Evolutionary conservation across 106 monocot species (phyloP).

Genomic region (Apostasia ramifera): DNA sequence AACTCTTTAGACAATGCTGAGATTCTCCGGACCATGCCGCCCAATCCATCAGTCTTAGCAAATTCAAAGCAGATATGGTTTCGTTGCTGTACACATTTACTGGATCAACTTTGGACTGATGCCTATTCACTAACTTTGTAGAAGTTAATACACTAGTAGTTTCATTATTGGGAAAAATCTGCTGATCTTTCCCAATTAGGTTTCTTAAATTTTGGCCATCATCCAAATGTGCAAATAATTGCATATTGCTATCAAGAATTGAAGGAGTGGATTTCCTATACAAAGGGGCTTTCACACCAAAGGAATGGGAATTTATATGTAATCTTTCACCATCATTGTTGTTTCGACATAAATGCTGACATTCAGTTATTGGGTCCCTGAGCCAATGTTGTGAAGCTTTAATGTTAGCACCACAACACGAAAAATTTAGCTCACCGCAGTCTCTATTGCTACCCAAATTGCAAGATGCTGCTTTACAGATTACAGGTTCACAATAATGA

Average conservation of each 20-base stretch:
- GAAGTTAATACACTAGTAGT: conserved; percentile 8
- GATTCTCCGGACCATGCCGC: conserved; percentile 26
- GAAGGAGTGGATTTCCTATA: not conserved
- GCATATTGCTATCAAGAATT: not conserved
- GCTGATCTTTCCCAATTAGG: not conserved
- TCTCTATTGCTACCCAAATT: conserved; percentile 3
- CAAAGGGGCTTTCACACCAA: not conserved
- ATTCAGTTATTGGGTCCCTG: not conserved
- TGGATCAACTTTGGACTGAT: conserved; percentile 6
- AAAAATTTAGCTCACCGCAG: conserved; percentile 11
- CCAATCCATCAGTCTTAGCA: conserved; percentile 73
- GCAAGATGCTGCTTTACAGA: conserved; percentile 5
- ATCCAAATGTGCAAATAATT: not conserved
- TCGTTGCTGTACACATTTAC: conserved; percentile 30
- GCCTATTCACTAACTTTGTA: conserved; percentile 5
- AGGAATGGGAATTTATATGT: not conserved
- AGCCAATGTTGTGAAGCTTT: conserved; percentile 4
- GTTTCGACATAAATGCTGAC: conserved; percentile 12
- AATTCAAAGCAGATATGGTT: conserved; percentile 59
- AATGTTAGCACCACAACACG: not conserved
- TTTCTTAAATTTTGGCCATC: not conserved
- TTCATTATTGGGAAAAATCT: not conserved
- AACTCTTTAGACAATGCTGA: conserved; percentile 1
- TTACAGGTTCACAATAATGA: conserved; percentile 16
- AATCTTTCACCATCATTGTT: not conserved